Base-by-base conservation (phyloP, 352 stramenopile genomes). In the Globisporangium irregulare region DNA sequence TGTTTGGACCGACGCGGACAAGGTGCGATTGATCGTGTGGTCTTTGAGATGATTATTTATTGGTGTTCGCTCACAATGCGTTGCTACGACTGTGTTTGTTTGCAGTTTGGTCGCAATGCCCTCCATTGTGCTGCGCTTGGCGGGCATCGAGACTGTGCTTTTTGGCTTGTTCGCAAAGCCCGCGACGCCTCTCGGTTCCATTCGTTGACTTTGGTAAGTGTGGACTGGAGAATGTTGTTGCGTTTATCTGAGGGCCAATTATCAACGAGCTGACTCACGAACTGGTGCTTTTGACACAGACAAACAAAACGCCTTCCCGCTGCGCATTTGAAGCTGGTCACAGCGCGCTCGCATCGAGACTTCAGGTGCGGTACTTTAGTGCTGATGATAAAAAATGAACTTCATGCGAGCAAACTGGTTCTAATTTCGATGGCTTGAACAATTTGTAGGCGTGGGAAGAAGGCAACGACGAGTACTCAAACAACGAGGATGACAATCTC, bases 251-350 rank as follows among this genome's bases (percentile, higher is more conserved):
- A 50, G 18, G 7, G 25, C 60, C 34, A 10, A 22, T 46, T 5
- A 22, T 27, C 25, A 66, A 20, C 51, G 72, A 15, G 27, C 0
- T 60, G 14, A 60, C 29, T 27, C 18, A 20, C 27, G 25, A 60
- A 15, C n/a, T 55, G 46, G n/a, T 59, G 46, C 20, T 36, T 59
- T n/a, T 6, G 4, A 29, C 25, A 29, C 69, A 95, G 87, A 95
- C 88, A 20, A 89, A 92, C 73, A 96, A 96, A 59, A 94, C 81
- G n/a, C 85, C 88, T 32, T 96, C 88, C 12, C 78, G 88, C 8
- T 96, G 88, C 73, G 88, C 88, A 8, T 96, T 96, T 69, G 88
- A 96, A 72, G 87, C 85, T 36, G 88, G 88, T 3, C 86, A 96
- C 55, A 94, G 82, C 43, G 79, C 83, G 20, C 77, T 96, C 2